Conservation (phyloP, 1,284 basidiomycete species). For the Chiua sp. region DNA sequence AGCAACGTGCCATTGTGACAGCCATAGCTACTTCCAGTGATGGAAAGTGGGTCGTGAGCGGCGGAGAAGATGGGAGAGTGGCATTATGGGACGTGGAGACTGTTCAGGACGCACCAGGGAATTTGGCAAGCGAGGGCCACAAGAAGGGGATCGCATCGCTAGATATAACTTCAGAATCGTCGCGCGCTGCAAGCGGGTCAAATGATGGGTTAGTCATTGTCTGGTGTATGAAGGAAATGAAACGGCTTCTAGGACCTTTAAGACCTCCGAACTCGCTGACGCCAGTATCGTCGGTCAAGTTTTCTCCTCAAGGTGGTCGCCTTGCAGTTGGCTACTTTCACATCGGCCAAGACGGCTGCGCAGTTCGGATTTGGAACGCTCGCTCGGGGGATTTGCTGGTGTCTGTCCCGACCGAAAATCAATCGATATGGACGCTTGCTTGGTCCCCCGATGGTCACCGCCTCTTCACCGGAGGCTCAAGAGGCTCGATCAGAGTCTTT, state of each 20-base stretch:
- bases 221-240: background rate
- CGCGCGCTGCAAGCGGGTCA: background rate
- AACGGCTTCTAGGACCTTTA: background rate
- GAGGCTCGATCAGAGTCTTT: background rate
- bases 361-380: background rate
- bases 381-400: background rate
- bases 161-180: background rate
- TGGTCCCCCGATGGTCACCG: background rate
- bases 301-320: background rate
- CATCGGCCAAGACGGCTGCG: background rate
- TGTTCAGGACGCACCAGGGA: too few relatives aligned
- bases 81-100: too few relatives aligned
- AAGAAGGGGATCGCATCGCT: background rate
- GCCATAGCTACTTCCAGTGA: too few relatives aligned
- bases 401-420: background rate
- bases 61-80: too few relatives aligned
- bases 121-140: too few relatives aligned
- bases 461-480: background rate
- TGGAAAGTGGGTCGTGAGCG: too few relatives aligned
- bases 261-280: background rate
- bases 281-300: background rate
- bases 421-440: background rate
- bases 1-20: too few relatives aligned
- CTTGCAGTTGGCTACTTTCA: background rate
- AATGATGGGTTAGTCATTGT: background rate